Evolutionary conservation across 352 stramenopile genomes (phyloP), one percentile per base, ranked within the genome.

Genomic region (Globisporangium paddicum): DNA sequence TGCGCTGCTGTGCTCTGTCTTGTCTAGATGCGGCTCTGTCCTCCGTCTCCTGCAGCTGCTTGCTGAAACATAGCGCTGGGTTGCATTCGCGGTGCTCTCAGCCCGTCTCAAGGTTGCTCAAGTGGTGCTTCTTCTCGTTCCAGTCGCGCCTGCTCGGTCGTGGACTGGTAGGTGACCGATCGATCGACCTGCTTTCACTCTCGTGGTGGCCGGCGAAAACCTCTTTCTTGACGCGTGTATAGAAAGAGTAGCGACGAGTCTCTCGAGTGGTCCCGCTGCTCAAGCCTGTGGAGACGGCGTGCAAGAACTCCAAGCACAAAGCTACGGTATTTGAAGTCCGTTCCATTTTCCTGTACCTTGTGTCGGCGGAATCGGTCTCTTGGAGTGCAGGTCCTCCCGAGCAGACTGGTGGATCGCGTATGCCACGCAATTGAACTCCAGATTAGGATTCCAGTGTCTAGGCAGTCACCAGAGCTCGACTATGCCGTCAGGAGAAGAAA

Each of bases 331-430:
- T 54, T 41, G n/a, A 5, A n/a, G 28, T 38, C 21, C 28, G 28
- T 9, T 41, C 11, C n/a, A 8, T 23, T n/a, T 52, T 34, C 8
- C 10, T 21, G 10, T n/a, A 1, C n/a, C 28, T n/a, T 54, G n/a
- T 28, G 10, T 23, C 16, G 14, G 10, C 34, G 28, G 10, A 41
- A 2, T 32, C 23, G 47, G 47, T 41, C 18, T 41, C n/a, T 40
- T 54, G 47, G 47, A 18, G 28, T 54, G 47, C 47, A 54, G 47
- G 28, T 54, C 42, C 26, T n/a, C 1, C 25, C 18, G 9, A 52
- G 21, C 16, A 1, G 46, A 14, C 26, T 18, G 23, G 21, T 16
- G 26, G 8, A 25, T 18, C 26, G 46, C 21, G 3, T 38, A 18
- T 21, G 26, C 18, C 16, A 16, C 26, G 14, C 14, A 5, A n/a